Base-by-base conservation (phyloP, 176 grass and related monocot species). In the Oryza glaberrima region DNA sequence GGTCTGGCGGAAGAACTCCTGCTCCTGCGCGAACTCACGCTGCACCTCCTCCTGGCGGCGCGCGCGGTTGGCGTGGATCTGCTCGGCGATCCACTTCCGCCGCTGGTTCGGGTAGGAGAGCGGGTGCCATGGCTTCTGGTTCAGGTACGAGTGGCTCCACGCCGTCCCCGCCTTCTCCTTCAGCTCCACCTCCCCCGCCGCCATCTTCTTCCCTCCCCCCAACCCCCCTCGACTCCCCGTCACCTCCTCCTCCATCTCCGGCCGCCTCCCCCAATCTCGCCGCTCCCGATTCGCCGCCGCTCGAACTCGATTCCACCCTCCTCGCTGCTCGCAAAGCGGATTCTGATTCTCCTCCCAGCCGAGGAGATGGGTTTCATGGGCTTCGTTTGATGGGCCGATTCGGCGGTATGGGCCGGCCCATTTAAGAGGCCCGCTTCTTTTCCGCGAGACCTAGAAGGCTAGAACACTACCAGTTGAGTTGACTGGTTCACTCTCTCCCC, bases 31-130 rank as follows among this genome's bases (percentile, higher is more conserved):
- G 61, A 96, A 99, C 91, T 99, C 91, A 2, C 76, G 67, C 52
- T 76, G 47, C 43, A 99, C 96, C 86, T 99, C 96, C 78, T 99
- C 96, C 73, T 88, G 80, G 12, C 93, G 91, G 83, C 83, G 88
- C 13, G 38, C 69, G 80, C 56, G 93, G 49, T 90, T 90, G 75
- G 88, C 72, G 76, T 91, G 83, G 74, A 88, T 78, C 86, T 99
- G 96, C 88, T 99, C 96, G 88, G 94, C 96, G 88, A 99, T 99
- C 96, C 96, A 96, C 83, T 92, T 99, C 75, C 96, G 96, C 14
- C 96, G 96, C 85, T 96, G 96, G 83, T 99, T 99, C 22, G 94
- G 96, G 72, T 99, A 99, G 6, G 96, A 96, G 45, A 99, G 93
- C 20, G 91, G 94, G 30, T 96, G 96, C 96, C 96, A 94, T 26